phyloP scores from a whole-genome alignment of 2,329 filamentous ascomycete species.

The Curvularia lunata region DNA sequence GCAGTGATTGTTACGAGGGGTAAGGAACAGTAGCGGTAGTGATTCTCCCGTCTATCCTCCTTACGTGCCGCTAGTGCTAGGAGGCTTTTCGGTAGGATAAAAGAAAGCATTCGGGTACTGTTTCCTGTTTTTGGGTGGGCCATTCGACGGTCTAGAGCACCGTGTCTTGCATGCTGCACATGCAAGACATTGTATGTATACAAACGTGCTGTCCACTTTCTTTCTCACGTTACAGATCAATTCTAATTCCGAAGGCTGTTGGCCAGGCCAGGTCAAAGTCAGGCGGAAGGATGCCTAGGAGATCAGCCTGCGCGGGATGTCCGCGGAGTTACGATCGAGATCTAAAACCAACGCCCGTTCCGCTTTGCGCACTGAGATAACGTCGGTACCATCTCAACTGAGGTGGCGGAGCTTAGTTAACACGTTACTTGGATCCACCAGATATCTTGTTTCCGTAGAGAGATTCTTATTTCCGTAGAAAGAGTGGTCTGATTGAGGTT shows the following conservation, averaged over 20 bases:
- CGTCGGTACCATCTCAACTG: not conserved
- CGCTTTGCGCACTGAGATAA: not conserved
- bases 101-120: not conserved
- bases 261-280: not conserved
- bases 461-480: not conserved
- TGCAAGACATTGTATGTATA: not conserved
- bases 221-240: not conserved
- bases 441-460: not conserved
- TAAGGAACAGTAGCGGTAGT: not conserved
- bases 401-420: not conserved
- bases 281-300: not conserved
- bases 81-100: not conserved
- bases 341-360: not conserved
- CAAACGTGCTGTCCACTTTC: not conserved
- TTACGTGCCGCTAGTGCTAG: not conserved
- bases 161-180: not conserved
- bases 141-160: not conserved
- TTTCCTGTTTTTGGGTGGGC: not conserved
- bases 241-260: not conserved
- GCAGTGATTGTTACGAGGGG: not conserved
- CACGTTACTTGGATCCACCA: not conserved
- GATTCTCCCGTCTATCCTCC: not conserved
- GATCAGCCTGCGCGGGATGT: not conserved
- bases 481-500: not conserved
- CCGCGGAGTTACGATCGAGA: not conserved